Evolutionary conservation across 2,329 filamentous ascomycete genomes (phyloP).

Genomic region (Ophiostoma ips): DNA sequence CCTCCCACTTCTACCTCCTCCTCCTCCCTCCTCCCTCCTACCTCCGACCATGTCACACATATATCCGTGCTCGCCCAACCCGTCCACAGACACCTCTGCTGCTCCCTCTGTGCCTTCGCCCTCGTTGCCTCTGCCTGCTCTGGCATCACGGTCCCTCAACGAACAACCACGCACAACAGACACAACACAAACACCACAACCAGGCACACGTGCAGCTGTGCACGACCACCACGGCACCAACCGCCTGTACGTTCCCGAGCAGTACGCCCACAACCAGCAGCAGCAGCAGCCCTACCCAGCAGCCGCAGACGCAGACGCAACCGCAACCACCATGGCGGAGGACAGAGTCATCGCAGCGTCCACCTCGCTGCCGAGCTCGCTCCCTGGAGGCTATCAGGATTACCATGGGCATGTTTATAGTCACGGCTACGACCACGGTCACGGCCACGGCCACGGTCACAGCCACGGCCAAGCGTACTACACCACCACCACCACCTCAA

Average conservation of each 20-base stretch:
- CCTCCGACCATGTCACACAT: constrained; percentile 38
- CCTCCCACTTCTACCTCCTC: background rate
- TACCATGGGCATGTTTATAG: no score
- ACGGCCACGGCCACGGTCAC: no score
- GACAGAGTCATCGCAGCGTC: background rate
- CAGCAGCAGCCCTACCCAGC: background rate
- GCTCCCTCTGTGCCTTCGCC: constrained; percentile 50
- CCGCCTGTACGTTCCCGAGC: constrained; percentile 8
- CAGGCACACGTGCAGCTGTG: constrained; percentile 29
- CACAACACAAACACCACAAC: constrained; percentile 31
- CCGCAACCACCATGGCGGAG: background rate
- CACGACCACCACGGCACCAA: constrained; percentile 1
- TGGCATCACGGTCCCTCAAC: background rate
- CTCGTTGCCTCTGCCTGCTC: constrained; percentile 39
- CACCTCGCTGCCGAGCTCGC: no score
- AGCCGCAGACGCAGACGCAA: constrained; percentile 1
- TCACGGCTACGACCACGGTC: no score
- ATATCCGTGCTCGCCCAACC: constrained; percentile 48
- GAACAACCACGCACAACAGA: constrained; percentile 2
- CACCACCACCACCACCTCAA: background rate
- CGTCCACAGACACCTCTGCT: constrained; percentile 47
- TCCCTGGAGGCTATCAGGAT: no score
- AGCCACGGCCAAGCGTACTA: no score
- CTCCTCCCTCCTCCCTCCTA: background rate
- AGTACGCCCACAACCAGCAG: constrained; percentile 11